phyloP scores from a whole-genome alignment of 352 stramenopile species.

The Phytophthora pisi region DNA sequence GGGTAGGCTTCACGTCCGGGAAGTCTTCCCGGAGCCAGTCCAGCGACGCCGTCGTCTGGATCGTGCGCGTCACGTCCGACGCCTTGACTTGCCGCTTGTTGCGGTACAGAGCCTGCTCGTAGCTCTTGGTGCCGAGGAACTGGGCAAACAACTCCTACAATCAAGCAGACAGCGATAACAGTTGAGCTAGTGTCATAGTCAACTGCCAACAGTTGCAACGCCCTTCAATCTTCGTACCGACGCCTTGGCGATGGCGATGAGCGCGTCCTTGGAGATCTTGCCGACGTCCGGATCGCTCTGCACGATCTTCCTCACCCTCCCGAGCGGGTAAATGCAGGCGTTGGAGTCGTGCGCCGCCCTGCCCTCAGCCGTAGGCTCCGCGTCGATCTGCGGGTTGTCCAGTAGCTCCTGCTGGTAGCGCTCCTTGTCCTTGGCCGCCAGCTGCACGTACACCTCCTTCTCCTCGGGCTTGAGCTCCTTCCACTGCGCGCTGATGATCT shows the following conservation, averaged over 20 bases:
- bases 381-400: constrained; percentile 64
- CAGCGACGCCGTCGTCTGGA: constrained; percentile 75
- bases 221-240: constrained; percentile 53
- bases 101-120: constrained; percentile 83
- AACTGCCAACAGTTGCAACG: neutral
- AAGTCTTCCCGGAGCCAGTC: constrained; percentile 91
- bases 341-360: constrained; percentile 33
- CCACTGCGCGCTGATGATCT: constrained; percentile 92
- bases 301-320: constrained; percentile 93
- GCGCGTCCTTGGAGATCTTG: constrained; percentile 92
- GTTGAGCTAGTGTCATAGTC: neutral
- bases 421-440: constrained; percentile 89
- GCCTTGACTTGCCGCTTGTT: constrained; percentile 85
- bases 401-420: constrained; percentile 79
- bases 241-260: constrained; percentile 92
- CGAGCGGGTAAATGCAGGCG: constrained; percentile 65
- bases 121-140: constrained; percentile 91
- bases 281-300: constrained; percentile 92
- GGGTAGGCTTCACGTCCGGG: constrained; percentile 52
- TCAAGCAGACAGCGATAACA: constrained; percentile 6
- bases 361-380: constrained; percentile 52
- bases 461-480: constrained; percentile 81
- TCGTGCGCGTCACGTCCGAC: constrained; percentile 75
- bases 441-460: constrained; percentile 87
- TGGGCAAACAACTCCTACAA: constrained; percentile 89